Base-by-base conservation (phyloP, 805 yeast species). In the Candida multigemmis region DNA sequence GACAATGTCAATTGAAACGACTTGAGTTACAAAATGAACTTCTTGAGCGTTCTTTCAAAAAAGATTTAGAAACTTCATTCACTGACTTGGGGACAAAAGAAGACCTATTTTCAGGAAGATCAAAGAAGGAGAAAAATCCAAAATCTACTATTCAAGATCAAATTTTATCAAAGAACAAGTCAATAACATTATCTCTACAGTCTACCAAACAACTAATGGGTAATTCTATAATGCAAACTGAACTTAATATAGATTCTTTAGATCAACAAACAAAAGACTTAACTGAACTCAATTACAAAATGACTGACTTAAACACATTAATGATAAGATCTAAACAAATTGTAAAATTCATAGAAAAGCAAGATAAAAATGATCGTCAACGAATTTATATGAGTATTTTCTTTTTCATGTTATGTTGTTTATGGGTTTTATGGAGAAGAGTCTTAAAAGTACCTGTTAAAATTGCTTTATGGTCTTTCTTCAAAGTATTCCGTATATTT, bases 401-500 rank as follows among this genome's bases (percentile, higher is more conserved):
- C 11, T 64, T 71, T 32, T 61, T 71, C 28, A 31, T 56, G 14
- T 30, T 57, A 2, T 68, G 69, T 21, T 60, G 71, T 32, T 41
- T 50, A 5, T 69, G 72, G 70, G 65, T 71, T 6, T 27, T 69
- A 2, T 71, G 71, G 66, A 50, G 64, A 31, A 50, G 77, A 37
- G 48, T 71, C 2, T 44, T 71, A 21, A 51, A 57, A 22, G 44
- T 54, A 19, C 76, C 77, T 0, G 51, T 66, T 2, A 41, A 41
- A 28, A 37, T 71, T 15, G 29, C 68, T 16, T 23, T 71, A 13
- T 71, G 76, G 77, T 40, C 70, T 1, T 19, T 65, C 6, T 46
- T 65, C 31, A 64, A 59, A 40, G 32, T 55, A 3, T 47, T 66
- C 29, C 32, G 49, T 13, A 34, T 48, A 4, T 34, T 45, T 18